Evolutionary conservation across 2,329 filamentous ascomycete species (phyloP).

Genomic region (Orbilia oligospora): DNA sequence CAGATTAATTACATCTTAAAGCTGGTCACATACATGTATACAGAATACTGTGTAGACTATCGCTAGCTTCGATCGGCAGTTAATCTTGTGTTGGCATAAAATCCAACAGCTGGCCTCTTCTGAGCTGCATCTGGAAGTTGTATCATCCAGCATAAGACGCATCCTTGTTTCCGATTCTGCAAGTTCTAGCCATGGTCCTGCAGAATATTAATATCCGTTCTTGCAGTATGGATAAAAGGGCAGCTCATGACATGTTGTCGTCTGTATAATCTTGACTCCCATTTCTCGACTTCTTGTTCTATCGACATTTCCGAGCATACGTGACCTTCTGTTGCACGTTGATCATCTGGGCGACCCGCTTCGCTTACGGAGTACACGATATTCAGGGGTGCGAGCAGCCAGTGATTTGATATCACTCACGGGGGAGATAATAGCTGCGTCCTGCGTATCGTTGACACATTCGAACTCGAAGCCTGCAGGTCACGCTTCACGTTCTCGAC

Average conservation of each 20-base stretch:
- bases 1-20: no score
- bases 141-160: slow-evolving; percentile 14
- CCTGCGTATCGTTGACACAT: slow-evolving; percentile 11
- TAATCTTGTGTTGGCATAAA: slow-evolving; percentile 14
- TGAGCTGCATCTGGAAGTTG: background rate
- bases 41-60: no score
- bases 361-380: background rate
- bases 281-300: slow-evolving; percentile 12
- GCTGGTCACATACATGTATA: no score
- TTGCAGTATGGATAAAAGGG: slow-evolving; percentile 18
- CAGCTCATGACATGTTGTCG: slow-evolving; percentile 23
- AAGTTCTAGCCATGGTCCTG: slow-evolving; percentile 12
- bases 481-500: slow-evolving; percentile 29
- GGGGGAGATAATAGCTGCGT: background rate
- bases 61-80: background rate
- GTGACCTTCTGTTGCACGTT: slow-evolving; percentile 32
- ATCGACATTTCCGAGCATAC: slow-evolving; percentile 3
- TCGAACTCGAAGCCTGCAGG: slow-evolving; percentile 26
- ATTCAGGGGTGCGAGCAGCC: slow-evolving; percentile 11
- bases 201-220: slow-evolving; percentile 14
- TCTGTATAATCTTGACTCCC: background rate
- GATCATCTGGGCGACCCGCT: slow-evolving; percentile 41
- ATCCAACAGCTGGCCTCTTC: background rate
- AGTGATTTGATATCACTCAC: slow-evolving; percentile 23
- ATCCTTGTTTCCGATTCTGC: slow-evolving; percentile 39